Base-by-base conservation (phyloP, 176 grass and related monocot species). In the barley (Hordeum vulgare) region DNA sequence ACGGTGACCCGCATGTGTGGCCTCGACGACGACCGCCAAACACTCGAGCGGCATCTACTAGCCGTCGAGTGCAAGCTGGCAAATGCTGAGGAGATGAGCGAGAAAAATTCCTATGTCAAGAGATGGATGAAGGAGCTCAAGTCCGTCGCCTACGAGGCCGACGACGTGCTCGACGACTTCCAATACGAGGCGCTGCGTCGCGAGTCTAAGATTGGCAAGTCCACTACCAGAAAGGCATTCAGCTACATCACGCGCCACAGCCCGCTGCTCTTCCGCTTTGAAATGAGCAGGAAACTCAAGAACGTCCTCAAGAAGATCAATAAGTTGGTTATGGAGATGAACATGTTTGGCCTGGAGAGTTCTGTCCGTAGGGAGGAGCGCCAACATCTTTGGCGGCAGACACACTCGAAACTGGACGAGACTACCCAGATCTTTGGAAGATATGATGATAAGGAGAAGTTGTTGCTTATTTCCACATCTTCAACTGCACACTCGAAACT, bases 91-190 rank as follows among this genome's bases (percentile, higher is more conserved):
- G 27, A 1, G 27, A 56, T 7, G 44, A 75, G 72, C 5, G 47
- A 44, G 72, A 21, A 17, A 17, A 33, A 56, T 0, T 2, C 1
- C 0, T 28, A 27, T 17, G 8, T 75, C 4, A 31, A 15, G 68
- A 20, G 45, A 0, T 75, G 47, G 72, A 74, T 74, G 61, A 41
- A 11, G 42, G 80, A 53, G 0, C 78, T 90, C 41, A 77, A 34
- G 83, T 27, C 76, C 17, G 82, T 13, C 0, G 78, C 88, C 0
- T 85, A 90, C 68, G 23, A 79, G 24, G 91, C 73, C 15, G 77
- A 88, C 1, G 78, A 93, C 53, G 26, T 90, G 39, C 81, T 90
- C 9, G 91, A 94, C 11, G 61, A 86, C 3, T 80, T 90, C 44
- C 57, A 78, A 20, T 83, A 88, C 7, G 81, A 83, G 60, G 72